These are phyloP conservation scores for Stereocaulon alpinum DNA, from an alignment of 495 filamentous ascomycete species.

Conservation along the genomic window DNA sequence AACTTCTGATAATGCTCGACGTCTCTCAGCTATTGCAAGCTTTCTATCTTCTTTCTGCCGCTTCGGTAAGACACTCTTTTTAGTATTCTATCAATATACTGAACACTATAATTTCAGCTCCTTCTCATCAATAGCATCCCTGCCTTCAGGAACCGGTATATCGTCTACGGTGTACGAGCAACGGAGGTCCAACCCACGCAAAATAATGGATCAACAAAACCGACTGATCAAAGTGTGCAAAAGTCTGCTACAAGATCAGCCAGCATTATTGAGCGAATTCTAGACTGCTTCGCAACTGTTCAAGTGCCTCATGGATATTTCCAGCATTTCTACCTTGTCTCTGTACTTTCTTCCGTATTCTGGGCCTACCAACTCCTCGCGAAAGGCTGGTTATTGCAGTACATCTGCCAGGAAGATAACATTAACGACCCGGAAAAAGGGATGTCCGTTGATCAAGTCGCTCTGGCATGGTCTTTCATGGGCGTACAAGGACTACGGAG, in stretches of 20 bases:
- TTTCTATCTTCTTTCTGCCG: conserved; percentile 6
- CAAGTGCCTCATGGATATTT: conserved; percentile 83
- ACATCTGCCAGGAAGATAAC: background rate
- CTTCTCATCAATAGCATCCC: conserved; percentile 42
- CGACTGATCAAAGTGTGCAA: background rate
- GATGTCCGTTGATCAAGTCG: conserved; percentile 57
- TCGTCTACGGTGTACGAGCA: conserved; percentile 49
- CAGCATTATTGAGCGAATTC: conserved; percentile 17
- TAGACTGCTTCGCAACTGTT: conserved; percentile 44
- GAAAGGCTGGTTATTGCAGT: conserved; percentile 41
- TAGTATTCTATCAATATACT: background rate
- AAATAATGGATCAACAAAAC: background rate
- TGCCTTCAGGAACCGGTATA: conserved; percentile 42
- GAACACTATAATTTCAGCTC: conserved; percentile 31
- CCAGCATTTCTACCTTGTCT: conserved; percentile 72
- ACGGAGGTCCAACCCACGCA: conserved; percentile 16
- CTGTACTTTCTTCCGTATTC: conserved; percentile 58
- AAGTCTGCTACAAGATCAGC: background rate
- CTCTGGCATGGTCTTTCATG: conserved; percentile 61
- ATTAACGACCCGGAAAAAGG: conserved; percentile 24
- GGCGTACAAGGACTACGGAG: conserved; percentile 62
- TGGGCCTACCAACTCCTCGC: conserved; percentile 61
- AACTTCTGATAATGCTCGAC: background rate
- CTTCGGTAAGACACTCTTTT: conserved; percentile 2
- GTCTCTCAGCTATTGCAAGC: background rate